phyloP scores from a whole-genome alignment of 495 filamentous ascomycete genomes.

The Opeltia flavorubescens region DNA sequence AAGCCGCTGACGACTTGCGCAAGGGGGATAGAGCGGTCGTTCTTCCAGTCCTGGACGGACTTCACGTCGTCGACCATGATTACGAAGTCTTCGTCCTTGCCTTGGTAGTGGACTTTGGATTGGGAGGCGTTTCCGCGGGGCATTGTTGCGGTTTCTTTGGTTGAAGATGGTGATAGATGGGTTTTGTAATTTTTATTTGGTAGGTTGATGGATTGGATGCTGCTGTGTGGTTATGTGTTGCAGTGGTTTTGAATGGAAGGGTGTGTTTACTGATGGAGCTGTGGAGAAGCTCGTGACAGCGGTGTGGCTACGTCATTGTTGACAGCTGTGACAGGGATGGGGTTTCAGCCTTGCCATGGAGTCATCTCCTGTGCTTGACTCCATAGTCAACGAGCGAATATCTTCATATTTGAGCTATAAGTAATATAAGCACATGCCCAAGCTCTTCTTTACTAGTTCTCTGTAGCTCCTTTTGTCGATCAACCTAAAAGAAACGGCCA shows the following conservation, averaged over 20 bases:
- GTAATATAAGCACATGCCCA: no score
- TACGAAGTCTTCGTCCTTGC: conserved; percentile 76
- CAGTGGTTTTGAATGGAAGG: background rate
- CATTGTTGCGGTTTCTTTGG: conserved; percentile 35
- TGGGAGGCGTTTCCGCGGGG: conserved; percentile 60
- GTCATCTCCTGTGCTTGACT: no score
- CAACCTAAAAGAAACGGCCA: no score
- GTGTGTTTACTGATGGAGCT: conserved; percentile 3
- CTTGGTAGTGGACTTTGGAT: conserved; percentile 83
- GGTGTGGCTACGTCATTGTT: background rate
- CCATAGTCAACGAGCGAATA: no score
- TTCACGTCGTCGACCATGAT: conserved; percentile 70
- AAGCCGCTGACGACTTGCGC: conserved; percentile 76
- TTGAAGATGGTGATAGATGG: background rate
- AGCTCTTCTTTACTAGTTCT: no score
- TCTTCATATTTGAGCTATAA: no score
- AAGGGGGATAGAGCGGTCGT: conserved; percentile 63
- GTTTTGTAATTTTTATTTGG: background rate
- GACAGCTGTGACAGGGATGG: background rate
- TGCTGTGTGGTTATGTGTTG: background rate
- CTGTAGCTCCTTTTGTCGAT: no score
- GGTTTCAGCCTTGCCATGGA: no score
- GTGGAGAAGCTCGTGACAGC: conserved; percentile 12
- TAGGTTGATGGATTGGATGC: background rate
- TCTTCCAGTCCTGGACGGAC: conserved; percentile 66